Evolutionary conservation across 2,329 filamentous ascomycete species (phyloP).

Genomic region (Ophiostoma sp.): DNA sequence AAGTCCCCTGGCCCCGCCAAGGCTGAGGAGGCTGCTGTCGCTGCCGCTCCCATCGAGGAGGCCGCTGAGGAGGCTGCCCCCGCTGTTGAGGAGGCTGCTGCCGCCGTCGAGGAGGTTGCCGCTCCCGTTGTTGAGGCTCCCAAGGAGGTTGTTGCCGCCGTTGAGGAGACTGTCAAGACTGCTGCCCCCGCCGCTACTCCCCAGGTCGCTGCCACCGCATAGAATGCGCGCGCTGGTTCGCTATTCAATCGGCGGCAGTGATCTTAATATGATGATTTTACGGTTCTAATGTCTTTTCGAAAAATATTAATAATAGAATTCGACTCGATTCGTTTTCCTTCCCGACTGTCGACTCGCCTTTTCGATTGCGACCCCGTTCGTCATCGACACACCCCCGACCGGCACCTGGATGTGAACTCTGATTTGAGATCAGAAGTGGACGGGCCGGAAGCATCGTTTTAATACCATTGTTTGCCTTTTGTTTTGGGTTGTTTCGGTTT

Average conservation of each 20-base stretch:
- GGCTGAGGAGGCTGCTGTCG: slow-evolving; percentile 36
- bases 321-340: background rate
- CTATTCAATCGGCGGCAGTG: slow-evolving; percentile 26
- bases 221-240: slow-evolving; percentile 32
- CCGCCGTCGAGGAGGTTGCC: slow-evolving; percentile 36
- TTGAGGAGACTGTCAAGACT: slow-evolving; percentile 36
- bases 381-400: slow-evolving; percentile 2
- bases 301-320: slow-evolving; percentile 13
- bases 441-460: slow-evolving; percentile 22
- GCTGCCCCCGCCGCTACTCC: slow-evolving; percentile 40
- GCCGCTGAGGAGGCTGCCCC: slow-evolving; percentile 32
- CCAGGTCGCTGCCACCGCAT: slow-evolving; percentile 49
- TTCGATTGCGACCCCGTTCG: background rate
- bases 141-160: slow-evolving; percentile 36
- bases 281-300: slow-evolving; percentile 21
- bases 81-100: slow-evolving; percentile 33
- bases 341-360: background rate
- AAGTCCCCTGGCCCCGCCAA: slow-evolving; percentile 45
- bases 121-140: slow-evolving; percentile 32
- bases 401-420: slow-evolving; percentile 14
- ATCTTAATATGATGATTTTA: slow-evolving; percentile 27
- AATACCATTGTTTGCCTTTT: slow-evolving; percentile 24
- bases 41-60: slow-evolving; percentile 33
- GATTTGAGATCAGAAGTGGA: slow-evolving; percentile 21
- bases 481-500: slow-evolving; percentile 42